Evolutionary conservation across 176 grass and related monocot genomes (phyloP).

Genomic region (Avena eriantha): DNA sequence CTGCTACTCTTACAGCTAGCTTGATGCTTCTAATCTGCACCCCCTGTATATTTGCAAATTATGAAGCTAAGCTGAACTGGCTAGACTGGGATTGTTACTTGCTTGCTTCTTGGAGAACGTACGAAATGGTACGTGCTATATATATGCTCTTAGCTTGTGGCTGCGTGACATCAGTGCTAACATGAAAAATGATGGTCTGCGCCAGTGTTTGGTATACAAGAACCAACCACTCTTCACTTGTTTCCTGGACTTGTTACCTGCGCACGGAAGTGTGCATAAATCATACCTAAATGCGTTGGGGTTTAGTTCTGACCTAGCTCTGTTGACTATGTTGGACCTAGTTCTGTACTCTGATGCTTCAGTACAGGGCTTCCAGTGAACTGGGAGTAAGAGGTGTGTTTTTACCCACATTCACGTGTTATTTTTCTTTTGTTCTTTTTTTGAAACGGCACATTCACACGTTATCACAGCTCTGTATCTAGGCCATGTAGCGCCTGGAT

Average conservation of each 20-base stretch:
- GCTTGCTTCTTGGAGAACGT: constrained; percentile 14
- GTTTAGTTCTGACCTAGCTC: constrained; percentile 43
- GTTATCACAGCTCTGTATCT: too few species aligned
- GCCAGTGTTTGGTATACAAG: constrained; percentile 61
- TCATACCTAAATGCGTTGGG: constrained; percentile 72
- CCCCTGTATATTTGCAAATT: constrained; percentile 14
- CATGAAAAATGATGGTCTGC: constrained; percentile 31
- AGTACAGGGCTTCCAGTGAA: background rate
- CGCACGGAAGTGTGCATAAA: constrained; percentile 37
- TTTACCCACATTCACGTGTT: background rate
- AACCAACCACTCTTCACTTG: constrained; percentile 81
- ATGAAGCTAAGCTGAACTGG: constrained; percentile 23
- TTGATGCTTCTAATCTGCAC: constrained; percentile 9
- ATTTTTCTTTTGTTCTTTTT: too few species aligned
- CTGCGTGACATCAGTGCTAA: background rate
- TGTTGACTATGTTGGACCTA: constrained; percentile 22
- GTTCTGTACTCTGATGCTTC: constrained; percentile 38
- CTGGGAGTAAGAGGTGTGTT: background rate
- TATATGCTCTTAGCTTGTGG: background rate
- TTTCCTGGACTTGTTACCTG: constrained; percentile 49
- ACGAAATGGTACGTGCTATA: background rate
- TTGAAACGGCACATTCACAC: too few species aligned
- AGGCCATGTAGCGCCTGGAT: too few species aligned
- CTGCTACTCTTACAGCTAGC: constrained; percentile 17
- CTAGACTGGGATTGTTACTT: constrained; percentile 13